Base-by-base conservation (phyloP, 2,329 filamentous ascomycete genomes). In the Sporothrix brunneoviolacea region DNA sequence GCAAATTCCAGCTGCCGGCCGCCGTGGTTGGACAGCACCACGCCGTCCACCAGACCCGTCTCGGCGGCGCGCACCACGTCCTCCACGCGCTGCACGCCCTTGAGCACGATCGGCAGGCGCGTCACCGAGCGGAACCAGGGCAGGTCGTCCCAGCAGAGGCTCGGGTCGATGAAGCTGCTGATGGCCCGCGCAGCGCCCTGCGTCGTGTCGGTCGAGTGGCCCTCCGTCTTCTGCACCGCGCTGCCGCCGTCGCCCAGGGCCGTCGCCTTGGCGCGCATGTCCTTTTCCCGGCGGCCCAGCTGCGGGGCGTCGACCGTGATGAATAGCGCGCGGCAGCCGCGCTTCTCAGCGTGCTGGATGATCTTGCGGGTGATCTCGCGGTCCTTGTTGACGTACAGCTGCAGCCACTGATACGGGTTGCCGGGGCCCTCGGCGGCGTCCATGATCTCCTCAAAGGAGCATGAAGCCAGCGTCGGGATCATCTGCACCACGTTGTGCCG, bases 261-360 rank as follows among this genome's bases (percentile, higher is more conserved):
- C 33, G 80, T 81, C 65, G 94, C 95, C 69, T 97, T 97, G 58
- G 79, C 81, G 35, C 93, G 87, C 93, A 97, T 97, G 66, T 97
- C 93, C 73, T 97, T 98, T 69, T 98, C 93, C 58, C 93, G 79
- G 35, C 93, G 83, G 37, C 93, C 93, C 19, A 98, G 83, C 68
- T 97, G 91, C 6, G 93, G 93, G 47, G 93, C 93, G 66, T 98
- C 93, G 49, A 98, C 93, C 3, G 93, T 98, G 71, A 98, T 96
- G 75, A 98, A 98, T 16, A 98, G 82, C 9, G 86, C 93, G 70
- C 88, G 93, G 76, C 93, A 97, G 24, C 93, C 93, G 51, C 93
- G 84, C 62, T 74, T 74, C 71, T 98, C 93, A 54, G 93, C 93
- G 68, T 97, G 89, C 70, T 91, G 68, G 43, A 98, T 86, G 59